Conservation (phyloP, 1,139 yeast genomes). For the Debaryomycetaceae sp. region DNA sequence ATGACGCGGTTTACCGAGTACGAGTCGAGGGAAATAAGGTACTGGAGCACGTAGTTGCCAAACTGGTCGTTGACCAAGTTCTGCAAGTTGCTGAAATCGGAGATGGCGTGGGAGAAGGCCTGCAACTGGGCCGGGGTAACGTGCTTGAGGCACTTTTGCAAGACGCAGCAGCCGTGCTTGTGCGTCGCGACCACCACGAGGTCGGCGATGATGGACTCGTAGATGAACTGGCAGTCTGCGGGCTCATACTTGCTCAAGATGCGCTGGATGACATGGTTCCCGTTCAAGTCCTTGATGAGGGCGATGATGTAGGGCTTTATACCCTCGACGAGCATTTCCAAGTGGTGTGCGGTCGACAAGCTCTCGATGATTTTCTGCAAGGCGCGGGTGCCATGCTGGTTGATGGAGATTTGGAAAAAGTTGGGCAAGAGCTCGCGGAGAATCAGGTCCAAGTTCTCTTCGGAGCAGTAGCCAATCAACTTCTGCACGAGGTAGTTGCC, state of each 20-base stretch:
- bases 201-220: slow-evolving; percentile 65
- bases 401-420: slow-evolving; percentile 35
- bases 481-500: slow-evolving; percentile 97
- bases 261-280: slow-evolving; percentile 89
- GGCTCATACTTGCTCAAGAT: slow-evolving; percentile 36
- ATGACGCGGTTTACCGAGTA: slow-evolving; percentile 29
- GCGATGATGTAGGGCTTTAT: slow-evolving; percentile 40
- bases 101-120: slow-evolving; percentile 60
- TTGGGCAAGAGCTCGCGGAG: slow-evolving; percentile 29
- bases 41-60: slow-evolving; percentile 96
- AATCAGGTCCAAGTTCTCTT: slow-evolving; percentile 25
- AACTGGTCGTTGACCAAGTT: slow-evolving; percentile 89
- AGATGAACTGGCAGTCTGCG: slow-evolving; percentile 45
- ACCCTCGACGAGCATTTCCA: slow-evolving; percentile 37
- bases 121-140: slow-evolving; percentile 58
- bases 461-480: slow-evolving; percentile 58
- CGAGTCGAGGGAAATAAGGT: slow-evolving; percentile 65
- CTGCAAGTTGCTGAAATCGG: slow-evolving; percentile 59
- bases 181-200: slow-evolving; percentile 86
- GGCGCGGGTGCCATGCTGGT: slow-evolving; percentile 37
- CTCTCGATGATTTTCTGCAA: slow-evolving; percentile 34
- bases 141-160: slow-evolving; percentile 82
- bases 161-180: slow-evolving; percentile 95
- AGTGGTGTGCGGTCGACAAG: slow-evolving; percentile 25
- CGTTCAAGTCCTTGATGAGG: slow-evolving; percentile 72